Evolutionary conservation across 1,284 basidiomycete species (phyloP).

Genomic region (Ceraceosorus guamensis): DNA sequence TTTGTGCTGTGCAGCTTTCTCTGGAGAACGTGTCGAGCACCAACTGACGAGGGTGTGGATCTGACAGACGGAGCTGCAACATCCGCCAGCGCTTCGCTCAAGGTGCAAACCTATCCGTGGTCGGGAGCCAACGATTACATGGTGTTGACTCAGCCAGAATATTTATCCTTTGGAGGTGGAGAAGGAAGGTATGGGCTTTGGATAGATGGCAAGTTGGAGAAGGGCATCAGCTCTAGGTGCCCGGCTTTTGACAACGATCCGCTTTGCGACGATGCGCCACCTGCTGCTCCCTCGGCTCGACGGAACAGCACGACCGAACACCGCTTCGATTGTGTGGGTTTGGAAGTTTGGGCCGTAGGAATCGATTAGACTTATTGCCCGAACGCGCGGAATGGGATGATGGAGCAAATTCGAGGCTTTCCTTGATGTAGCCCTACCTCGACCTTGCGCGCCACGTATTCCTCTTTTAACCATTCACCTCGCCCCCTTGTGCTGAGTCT

Average conservation of each 20-base stretch:
- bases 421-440: too few relatives aligned
- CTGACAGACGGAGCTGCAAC: not conserved
- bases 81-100: not conserved
- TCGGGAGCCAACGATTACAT: conserved; percentile 87
- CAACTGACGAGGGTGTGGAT: too few relatives aligned
- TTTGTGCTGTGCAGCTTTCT: conserved; percentile 11
- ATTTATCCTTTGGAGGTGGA: conserved; percentile 37
- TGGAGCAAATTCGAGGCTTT: too few relatives aligned
- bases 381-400: too few relatives aligned
- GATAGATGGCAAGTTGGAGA: conserved; percentile 72
- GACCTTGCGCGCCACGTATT: too few relatives aligned
- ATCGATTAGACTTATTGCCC: conserved; percentile 47
- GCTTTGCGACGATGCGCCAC: conserved; percentile 54
- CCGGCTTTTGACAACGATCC: conserved; percentile 82
- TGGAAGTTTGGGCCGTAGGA: conserved; percentile 71
- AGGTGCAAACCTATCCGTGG: conserved; percentile 65
- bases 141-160: conserved; percentile 63
- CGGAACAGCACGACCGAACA: conserved; percentile 53
- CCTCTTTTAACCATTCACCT: too few relatives aligned
- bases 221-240: conserved; percentile 74
- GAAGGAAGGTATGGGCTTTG: conserved; percentile 61
- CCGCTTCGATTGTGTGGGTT: conserved; percentile 70
- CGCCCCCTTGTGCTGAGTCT: too few relatives aligned
- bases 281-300: not conserved
- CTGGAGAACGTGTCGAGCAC: conserved; percentile 11